Conservation (phyloP, 2,329 filamentous ascomycete genomes). For the Cercospora sp. region DNA sequence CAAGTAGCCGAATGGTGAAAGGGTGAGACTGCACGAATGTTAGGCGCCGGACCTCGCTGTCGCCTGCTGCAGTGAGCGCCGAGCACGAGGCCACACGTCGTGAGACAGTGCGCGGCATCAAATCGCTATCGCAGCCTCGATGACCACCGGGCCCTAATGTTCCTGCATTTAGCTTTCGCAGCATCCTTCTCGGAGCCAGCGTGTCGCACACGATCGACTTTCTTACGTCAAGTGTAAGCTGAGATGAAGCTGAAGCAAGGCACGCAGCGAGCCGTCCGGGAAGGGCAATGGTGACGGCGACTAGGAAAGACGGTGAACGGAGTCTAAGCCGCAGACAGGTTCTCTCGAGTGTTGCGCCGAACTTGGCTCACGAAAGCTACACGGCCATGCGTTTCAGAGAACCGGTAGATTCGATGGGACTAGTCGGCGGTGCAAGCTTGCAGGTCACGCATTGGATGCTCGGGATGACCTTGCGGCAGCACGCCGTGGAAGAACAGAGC, state of each 20-base stretch:
- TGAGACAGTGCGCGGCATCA: neutral
- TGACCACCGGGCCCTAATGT: neutral
- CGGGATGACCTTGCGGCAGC: conserved; percentile 18
- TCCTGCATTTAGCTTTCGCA: neutral
- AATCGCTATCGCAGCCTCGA: neutral
- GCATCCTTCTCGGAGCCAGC: neutral
- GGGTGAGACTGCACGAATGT: neutral
- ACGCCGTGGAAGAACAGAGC: conserved; percentile 1
- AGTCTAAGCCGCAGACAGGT: neutral
- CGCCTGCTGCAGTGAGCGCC: neutral
- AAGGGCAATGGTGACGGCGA: neutral
- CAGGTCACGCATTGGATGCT: conserved; percentile 4
- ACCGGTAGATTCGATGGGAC: conserved; percentile 7
- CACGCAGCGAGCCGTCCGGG: conserved; percentile 11
- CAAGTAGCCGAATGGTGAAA: neutral
- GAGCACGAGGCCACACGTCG: neutral
- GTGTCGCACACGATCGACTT: neutral
- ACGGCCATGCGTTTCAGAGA: conserved; percentile 7
- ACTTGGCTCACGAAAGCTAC: neutral
- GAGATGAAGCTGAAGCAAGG: conserved; percentile 12
- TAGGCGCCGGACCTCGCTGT: neutral
- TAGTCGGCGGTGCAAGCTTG: neutral
- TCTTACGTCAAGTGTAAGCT: neutral
- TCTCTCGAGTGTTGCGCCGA: neutral
- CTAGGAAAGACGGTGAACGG: conserved; percentile 12